phyloP scores from a whole-genome alignment of 306 rosid species.

The Alnus rubra region DNA sequence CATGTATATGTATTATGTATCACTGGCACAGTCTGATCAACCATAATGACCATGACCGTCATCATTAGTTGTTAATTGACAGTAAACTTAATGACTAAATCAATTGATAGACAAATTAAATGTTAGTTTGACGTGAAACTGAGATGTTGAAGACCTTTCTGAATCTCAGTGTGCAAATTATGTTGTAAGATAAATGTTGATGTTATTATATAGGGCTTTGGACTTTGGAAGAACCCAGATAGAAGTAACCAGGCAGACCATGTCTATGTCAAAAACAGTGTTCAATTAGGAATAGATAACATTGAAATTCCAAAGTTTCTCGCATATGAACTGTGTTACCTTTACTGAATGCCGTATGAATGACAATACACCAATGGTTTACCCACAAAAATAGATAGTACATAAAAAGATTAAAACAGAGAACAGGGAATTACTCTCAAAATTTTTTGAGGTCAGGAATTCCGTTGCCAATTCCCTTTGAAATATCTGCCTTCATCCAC shows the following conservation, averaged over 20 bases:
- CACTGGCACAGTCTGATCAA: background rate
- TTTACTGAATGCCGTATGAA: background rate
- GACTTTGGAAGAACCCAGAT: background rate
- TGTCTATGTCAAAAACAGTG: background rate
- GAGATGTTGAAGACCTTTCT: background rate
- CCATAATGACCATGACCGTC: background rate
- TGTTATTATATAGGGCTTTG: background rate
- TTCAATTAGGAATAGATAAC: background rate
- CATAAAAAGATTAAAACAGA: slow-evolving; percentile 11
- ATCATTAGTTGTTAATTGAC: background rate
- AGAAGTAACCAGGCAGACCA: background rate
- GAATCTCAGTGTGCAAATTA: background rate
- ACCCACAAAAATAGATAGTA: background rate
- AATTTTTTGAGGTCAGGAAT: slow-evolving; percentile 31
- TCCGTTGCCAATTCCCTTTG: slow-evolving; percentile 53
- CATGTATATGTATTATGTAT: background rate
- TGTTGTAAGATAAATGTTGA: background rate
- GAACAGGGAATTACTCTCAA: slow-evolving; percentile 53
- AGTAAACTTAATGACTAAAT: background rate
- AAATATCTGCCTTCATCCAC: slow-evolving; percentile 78
- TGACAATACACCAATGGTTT: background rate
- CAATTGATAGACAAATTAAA: background rate
- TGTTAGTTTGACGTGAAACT: background rate
- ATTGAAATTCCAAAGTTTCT: background rate
- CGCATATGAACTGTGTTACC: background rate